Conservation (phyloP, 1,284 basidiomycete genomes). For the Violaceomyces palustris region DNA sequence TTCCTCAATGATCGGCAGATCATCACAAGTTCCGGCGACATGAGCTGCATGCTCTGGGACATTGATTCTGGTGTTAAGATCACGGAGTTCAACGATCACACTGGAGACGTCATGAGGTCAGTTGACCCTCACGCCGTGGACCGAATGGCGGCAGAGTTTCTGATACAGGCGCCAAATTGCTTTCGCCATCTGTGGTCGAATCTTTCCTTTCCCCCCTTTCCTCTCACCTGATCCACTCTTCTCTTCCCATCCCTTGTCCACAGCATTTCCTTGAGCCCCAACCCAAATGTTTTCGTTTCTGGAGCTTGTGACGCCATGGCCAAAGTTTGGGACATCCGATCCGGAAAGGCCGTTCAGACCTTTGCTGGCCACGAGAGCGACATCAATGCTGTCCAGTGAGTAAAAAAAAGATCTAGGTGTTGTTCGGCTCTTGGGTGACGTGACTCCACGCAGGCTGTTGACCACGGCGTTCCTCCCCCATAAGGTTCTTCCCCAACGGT, state of each 20-base stretch:
- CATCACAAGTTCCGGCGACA: conserved; percentile 92
- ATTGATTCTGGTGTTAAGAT: conserved; percentile 92
- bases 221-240: conserved; percentile 11
- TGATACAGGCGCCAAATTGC: too few relatives aligned
- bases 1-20: conserved; percentile 98
- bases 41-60: conserved; percentile 99
- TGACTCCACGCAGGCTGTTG: too few relatives aligned
- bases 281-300: conserved; percentile 92
- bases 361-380: conserved; percentile 98
- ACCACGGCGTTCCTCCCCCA: background rate
- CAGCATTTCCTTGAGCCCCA: conserved; percentile 77
- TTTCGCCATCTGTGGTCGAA: too few relatives aligned
- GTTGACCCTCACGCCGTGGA: conserved; percentile 36
- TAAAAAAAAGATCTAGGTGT: too few relatives aligned
- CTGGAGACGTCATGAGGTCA: conserved; percentile 99
- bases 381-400: conserved; percentile 98
- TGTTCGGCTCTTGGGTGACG: too few relatives aligned
- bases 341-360: conserved; percentile 92
- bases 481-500: conserved; percentile 96
- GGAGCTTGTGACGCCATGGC: conserved; percentile 97
- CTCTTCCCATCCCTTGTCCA: background rate
- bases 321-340: conserved; percentile 97
- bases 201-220: too few relatives aligned
- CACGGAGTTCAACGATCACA: conserved; percentile 96
- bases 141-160: background rate